phyloP scores from a whole-genome alignment of 2,329 filamentous ascomycete species.

The Amesomyces nigricolor region DNA sequence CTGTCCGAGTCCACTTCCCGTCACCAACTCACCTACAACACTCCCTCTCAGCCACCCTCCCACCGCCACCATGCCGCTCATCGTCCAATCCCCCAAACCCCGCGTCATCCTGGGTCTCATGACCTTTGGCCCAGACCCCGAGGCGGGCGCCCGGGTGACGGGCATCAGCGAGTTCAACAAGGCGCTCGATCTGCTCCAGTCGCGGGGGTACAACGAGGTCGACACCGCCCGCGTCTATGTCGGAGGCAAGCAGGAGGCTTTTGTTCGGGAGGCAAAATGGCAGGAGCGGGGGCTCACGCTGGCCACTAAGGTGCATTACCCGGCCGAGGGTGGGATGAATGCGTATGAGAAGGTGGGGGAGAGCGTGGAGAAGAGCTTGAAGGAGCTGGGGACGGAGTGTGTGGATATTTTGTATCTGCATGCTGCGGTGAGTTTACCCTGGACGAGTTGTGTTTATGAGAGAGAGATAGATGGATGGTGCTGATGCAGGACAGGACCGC shows the following conservation, averaged over 20 bases:
- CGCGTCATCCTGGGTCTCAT: slow-evolving; percentile 63
- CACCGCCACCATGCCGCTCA: slow-evolving; percentile 17
- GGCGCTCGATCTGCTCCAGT: slow-evolving; percentile 60
- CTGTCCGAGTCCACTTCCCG: too few relatives aligned
- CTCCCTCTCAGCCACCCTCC: not conserved
- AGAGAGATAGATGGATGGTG: not conserved
- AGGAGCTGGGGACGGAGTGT: slow-evolving; percentile 64
- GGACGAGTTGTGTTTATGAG: not conserved
- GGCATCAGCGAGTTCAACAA: slow-evolving; percentile 52
- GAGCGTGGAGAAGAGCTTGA: slow-evolving; percentile 61
- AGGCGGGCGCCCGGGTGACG: slow-evolving; percentile 57
- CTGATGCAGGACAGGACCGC: slow-evolving; percentile 33
- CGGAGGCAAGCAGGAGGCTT: slow-evolving; percentile 63
- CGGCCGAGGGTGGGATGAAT: slow-evolving; percentile 53
- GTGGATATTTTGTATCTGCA: slow-evolving; percentile 72
- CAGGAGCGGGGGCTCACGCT: slow-evolving; percentile 62
- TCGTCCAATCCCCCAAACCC: slow-evolving; percentile 19
- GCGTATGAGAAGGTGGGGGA: slow-evolving; percentile 57
- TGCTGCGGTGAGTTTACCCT: slow-evolving; percentile 43
- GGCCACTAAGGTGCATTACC: slow-evolving; percentile 64
- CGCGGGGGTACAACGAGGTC: slow-evolving; percentile 63
- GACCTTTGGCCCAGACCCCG: slow-evolving; percentile 60
- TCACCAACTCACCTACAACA: too few relatives aligned
- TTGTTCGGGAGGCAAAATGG: slow-evolving; percentile 60
- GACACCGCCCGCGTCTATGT: slow-evolving; percentile 67